Percentiles rank a stretch among this genome's conserved stretches.
Conservation (phyloP, 1,284 basidiomycete genomes). For the Ustilago loliicola region DNA sequence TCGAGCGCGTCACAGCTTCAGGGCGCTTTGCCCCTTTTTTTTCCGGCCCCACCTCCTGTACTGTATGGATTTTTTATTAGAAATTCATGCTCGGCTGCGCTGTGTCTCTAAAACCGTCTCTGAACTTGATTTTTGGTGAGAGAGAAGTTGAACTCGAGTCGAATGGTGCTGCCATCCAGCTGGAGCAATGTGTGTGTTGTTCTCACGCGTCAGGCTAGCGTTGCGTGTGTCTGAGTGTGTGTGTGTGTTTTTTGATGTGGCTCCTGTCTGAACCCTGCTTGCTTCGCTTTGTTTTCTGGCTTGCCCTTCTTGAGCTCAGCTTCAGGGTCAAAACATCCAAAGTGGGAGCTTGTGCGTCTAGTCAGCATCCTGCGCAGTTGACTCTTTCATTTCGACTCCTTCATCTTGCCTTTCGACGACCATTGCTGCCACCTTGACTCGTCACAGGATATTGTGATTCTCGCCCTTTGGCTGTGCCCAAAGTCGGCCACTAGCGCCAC, state of each 20-base stretch:
- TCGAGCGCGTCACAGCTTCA: conserved; percentile 1
- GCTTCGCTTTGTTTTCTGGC: background rate
- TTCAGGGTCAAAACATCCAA: background rate
- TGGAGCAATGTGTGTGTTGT: conserved; percentile 7
- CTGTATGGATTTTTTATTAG: background rate
- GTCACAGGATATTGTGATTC: conserved; percentile 1
- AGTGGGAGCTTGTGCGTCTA: too few species aligned
- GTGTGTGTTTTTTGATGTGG: background rate
- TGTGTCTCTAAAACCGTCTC: too few species aligned
- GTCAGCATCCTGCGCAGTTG: background rate
- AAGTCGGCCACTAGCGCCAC: conserved; percentile 1
- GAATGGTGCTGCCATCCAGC: too few species aligned
- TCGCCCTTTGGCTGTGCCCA: conserved; percentile 12
- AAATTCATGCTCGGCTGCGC: background rate
- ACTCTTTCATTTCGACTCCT: background rate
- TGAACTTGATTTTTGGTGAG: background rate
- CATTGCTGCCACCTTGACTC: background rate
- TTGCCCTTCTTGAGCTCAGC: background rate
- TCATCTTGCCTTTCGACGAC: background rate
- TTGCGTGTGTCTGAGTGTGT: conserved; percentile 1
- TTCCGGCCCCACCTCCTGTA: conserved; percentile 7
- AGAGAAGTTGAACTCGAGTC: conserved; percentile 19
- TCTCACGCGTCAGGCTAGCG: conserved; percentile 7
- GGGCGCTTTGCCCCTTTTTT: background rate
- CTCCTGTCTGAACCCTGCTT: conserved; percentile 10